These are phyloP conservation scores for Colletotrichum magnum DNA, from an alignment of 2,329 filamentous ascomycete species.

Conservation along the genomic window DNA sequence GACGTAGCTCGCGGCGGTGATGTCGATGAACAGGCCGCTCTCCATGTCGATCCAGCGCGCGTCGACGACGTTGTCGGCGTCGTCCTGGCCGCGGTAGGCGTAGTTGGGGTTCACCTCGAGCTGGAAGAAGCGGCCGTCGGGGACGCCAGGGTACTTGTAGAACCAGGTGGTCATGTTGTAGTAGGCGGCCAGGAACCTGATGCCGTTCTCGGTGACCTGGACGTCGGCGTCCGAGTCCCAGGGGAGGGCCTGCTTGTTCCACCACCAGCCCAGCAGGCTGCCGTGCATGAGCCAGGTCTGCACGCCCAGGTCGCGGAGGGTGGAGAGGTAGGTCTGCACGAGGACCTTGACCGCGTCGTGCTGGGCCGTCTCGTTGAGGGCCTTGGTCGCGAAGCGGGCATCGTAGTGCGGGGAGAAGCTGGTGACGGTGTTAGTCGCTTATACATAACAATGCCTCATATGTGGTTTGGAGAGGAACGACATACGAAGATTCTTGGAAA, in stretches of 20 bases:
- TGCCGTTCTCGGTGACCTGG: slow-evolving; percentile 77
- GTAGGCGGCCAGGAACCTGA: slow-evolving; percentile 75
- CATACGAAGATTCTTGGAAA: slow-evolving; percentile 30
- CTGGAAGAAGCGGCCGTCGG: slow-evolving; percentile 59
- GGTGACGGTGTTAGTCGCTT: neutral
- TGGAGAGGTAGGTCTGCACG: slow-evolving; percentile 79
- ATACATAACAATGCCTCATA: neutral
- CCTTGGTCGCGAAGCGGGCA: slow-evolving; percentile 53
- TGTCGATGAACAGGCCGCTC: slow-evolving; percentile 65
- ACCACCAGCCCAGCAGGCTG: slow-evolving; percentile 91
- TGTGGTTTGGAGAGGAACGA: slow-evolving; percentile 11
- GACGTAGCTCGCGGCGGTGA: slow-evolving; percentile 65
- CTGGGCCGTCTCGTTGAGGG: slow-evolving; percentile 68
- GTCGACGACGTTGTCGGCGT: slow-evolving; percentile 61
- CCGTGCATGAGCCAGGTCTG: slow-evolving; percentile 90
- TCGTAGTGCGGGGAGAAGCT: slow-evolving; percentile 55
- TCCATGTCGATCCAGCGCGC: slow-evolving; percentile 64
- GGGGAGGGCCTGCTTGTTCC: slow-evolving; percentile 77
- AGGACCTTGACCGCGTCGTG: slow-evolving; percentile 74
- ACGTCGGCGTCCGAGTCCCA: slow-evolving; percentile 86
- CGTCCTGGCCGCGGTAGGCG: slow-evolving; percentile 47
- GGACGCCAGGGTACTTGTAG: slow-evolving; percentile 56
- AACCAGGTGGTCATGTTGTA: slow-evolving; percentile 72
- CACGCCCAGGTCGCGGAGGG: slow-evolving; percentile 74
- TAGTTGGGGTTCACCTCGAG: slow-evolving; percentile 65